Conservation (phyloP, 768 basidiomycete species). For the Suillus brevipes region DNA sequence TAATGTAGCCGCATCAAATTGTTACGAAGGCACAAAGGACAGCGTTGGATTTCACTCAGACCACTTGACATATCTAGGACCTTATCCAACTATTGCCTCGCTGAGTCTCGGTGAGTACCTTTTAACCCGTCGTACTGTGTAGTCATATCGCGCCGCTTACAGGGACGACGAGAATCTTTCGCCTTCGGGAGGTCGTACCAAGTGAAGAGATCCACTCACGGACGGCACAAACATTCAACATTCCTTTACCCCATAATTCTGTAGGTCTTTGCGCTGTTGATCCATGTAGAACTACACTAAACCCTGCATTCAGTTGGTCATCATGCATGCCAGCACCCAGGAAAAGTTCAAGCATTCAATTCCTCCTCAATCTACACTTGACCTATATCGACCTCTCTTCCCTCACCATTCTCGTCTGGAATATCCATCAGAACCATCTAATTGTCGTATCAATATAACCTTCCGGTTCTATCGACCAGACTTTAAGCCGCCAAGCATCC, state of each 20-base stretch:
- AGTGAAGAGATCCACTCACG: conserved; percentile 56
- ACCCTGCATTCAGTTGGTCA: conserved; percentile 53
- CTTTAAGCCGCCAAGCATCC: conserved; percentile 63
- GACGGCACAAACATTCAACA: conserved; percentile 70
- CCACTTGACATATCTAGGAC: conserved; percentile 78
- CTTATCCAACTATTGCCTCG: conserved; percentile 84
- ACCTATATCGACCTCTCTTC: conserved; percentile 65
- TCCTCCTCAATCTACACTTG: conserved; percentile 69
- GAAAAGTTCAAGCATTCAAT: conserved; percentile 81
- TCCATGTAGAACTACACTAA: conserved; percentile 4
- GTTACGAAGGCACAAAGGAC: conserved; percentile 80
- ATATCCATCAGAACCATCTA: conserved; percentile 46
- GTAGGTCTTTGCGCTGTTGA: conserved; percentile 38
- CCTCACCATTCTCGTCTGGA: conserved; percentile 34
- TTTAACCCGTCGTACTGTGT: neutral
- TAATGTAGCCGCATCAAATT: conserved; percentile 84
- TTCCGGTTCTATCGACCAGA: conserved; percentile 87
- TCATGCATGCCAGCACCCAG: conserved; percentile 87
- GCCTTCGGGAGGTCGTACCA: conserved; percentile 76
- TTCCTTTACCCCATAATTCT: conserved; percentile 77
- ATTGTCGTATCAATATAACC: conserved; percentile 80
- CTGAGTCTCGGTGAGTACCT: conserved; percentile 64
- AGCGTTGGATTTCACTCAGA: conserved; percentile 84
- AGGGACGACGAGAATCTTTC: conserved; percentile 73
- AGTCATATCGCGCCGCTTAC: conserved; percentile 2